Evolutionary conservation across 805 yeast genomes (phyloP).

Genomic region (Teunomyces barrocoloradensis): DNA sequence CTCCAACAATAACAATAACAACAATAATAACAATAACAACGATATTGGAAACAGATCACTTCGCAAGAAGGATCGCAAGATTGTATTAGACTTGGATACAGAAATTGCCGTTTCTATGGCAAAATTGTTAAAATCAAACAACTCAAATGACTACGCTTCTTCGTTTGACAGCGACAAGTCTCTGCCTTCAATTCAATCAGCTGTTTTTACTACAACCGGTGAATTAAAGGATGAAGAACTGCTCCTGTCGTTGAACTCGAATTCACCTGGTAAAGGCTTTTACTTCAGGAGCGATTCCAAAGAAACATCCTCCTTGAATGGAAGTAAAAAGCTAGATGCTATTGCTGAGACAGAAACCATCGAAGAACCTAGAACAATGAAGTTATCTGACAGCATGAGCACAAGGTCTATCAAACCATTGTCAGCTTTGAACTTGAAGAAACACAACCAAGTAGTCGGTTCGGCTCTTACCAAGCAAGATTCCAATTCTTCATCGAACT

Average conservation of each 20-base stretch:
- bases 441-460: constrained; percentile 7
- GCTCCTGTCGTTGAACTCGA: constrained; percentile 36
- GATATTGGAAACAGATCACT: constrained; percentile 5
- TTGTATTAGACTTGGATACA: constrained; percentile 26
- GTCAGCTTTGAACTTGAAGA: constrained; percentile 10
- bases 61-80: constrained; percentile 4
- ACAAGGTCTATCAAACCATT: constrained; percentile 7
- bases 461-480: constrained; percentile 8
- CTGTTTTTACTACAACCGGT: constrained; percentile 33
- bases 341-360: constrained; percentile 19
- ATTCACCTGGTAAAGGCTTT: constrained; percentile 13
- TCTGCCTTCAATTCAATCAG: constrained; percentile 26
- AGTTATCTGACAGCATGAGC: constrained; percentile 8
- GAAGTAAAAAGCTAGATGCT: constrained; percentile 15
- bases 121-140: constrained; percentile 21
- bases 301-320: background rate
- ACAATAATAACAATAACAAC: constrained; percentile 9
- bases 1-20: constrained; percentile 7
- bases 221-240: constrained; percentile 35
- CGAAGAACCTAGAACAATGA: constrained; percentile 6
- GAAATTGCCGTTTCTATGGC: constrained; percentile 51
- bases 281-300: constrained; percentile 6
- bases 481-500: constrained; percentile 15
- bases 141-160: constrained; percentile 16
- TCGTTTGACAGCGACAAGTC: constrained; percentile 44